phyloP scores from a whole-genome alignment of 2,329 filamentous ascomycete species.

The Diplodia mutila region DNA sequence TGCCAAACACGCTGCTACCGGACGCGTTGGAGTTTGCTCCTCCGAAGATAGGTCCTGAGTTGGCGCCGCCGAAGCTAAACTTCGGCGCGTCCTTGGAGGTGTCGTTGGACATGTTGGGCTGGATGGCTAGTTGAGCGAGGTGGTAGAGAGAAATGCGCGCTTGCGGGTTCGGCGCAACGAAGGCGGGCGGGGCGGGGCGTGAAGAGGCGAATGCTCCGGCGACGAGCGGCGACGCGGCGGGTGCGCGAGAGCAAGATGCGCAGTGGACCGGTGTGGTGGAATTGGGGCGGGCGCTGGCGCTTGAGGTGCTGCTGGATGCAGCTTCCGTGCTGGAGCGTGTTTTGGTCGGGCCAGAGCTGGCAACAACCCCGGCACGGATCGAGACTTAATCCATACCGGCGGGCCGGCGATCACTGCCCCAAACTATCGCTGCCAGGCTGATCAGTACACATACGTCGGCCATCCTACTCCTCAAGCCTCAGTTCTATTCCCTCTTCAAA shows the following conservation, averaged over 20 bases:
- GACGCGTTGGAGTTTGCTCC: conserved; percentile 32
- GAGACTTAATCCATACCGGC: neutral
- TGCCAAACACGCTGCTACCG: conserved; percentile 21
- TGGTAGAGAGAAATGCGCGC: neutral
- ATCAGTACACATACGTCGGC: conserved; percentile 25
- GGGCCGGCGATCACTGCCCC: conserved; percentile 21
- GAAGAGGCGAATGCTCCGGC: neutral
- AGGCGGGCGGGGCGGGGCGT: neutral
- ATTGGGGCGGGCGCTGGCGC: conserved; percentile 4
- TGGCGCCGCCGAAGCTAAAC: conserved; percentile 44
- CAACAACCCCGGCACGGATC: conserved; percentile 2
- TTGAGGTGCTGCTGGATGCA: conserved; percentile 16
- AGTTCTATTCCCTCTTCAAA: conserved; percentile 10
- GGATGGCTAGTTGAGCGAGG: neutral
- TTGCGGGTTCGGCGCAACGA: conserved; percentile 6
- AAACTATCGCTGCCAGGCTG: conserved; percentile 14
- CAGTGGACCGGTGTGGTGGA: neutral
- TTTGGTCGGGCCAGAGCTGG: conserved; percentile 22
- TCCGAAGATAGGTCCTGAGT: conserved; percentile 46
- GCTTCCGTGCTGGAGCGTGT: conserved; percentile 16
- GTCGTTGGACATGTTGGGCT: conserved; percentile 30
- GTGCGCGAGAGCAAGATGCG: neutral
- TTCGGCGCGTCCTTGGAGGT: conserved; percentile 40
- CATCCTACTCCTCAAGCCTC: conserved; percentile 12
- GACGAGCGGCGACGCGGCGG: conserved; percentile 9